Evolutionary conservation across 805 yeast genomes (phyloP).

Genomic region (Tetrapisispora fleetii): DNA sequence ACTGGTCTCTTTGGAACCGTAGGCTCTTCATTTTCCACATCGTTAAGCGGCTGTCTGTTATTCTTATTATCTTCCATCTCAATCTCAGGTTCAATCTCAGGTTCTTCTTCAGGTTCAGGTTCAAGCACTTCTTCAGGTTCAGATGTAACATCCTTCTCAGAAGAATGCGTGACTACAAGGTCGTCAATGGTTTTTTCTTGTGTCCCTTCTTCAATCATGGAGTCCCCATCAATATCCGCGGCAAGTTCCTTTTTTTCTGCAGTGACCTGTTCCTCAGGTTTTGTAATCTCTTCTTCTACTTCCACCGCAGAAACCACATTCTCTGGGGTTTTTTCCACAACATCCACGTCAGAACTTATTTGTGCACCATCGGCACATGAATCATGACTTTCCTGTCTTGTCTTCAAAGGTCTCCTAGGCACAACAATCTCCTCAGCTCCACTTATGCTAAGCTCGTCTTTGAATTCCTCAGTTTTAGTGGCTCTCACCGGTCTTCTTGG

Average conservation of each 20-base stretch:
- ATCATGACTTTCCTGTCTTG: not conserved
- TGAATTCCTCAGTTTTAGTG: too few relatives aligned
- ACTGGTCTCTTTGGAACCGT: conserved; percentile 10
- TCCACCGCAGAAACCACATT: too few relatives aligned
- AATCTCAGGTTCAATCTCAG: not conserved
- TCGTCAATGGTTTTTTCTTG: too few relatives aligned
- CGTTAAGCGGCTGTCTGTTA: not conserved
- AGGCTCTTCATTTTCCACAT: not conserved
- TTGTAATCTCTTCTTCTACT: not conserved
- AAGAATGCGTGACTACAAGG: not conserved
- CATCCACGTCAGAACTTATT: too few relatives aligned
- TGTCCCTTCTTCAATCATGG: too few relatives aligned
- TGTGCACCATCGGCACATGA: not conserved
- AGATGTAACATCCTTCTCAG: not conserved
- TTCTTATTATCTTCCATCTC: not conserved
- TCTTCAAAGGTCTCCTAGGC: not conserved
- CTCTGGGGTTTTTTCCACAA: too few relatives aligned
- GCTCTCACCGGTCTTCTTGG: not conserved
- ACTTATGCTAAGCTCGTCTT: too few relatives aligned
- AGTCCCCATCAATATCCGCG: too few relatives aligned
- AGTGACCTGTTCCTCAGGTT: not conserved
- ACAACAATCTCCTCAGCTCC: not conserved
- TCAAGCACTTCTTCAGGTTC: not conserved
- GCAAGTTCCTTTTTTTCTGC: too few relatives aligned
- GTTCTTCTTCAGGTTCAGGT: not conserved